phyloP scores from a whole-genome alignment of 805 yeast species.

The Phaffomyces thermotolerans region DNA sequence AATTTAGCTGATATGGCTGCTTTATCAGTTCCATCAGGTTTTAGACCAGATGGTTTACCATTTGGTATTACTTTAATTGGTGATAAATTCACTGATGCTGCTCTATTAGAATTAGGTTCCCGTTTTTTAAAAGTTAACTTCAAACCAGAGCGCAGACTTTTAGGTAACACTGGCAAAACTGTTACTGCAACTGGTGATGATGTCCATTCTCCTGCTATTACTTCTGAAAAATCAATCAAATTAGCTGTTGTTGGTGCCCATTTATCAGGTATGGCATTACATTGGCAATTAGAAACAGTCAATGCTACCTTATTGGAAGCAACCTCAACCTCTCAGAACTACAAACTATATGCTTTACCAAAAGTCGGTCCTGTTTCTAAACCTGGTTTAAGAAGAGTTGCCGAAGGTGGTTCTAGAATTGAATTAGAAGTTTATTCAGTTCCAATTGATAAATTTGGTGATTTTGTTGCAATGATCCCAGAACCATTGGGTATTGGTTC shows the following conservation, averaged over 20 bases:
- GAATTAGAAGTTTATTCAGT: conserved; percentile 78
- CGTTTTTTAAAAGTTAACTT: conserved; percentile 49
- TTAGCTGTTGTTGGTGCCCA: conserved; percentile 98
- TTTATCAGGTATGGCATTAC: conserved; percentile 76
- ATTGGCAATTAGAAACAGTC: conserved; percentile 88
- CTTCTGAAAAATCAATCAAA: conserved; percentile 27
- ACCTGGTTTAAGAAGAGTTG: conserved; percentile 75
- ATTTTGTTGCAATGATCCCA: conserved; percentile 82
- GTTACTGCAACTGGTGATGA: conserved; percentile 33
- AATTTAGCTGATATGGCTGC: conserved; percentile 92
- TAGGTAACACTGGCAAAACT: conserved; percentile 45
- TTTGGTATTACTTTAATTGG: conserved; percentile 85
- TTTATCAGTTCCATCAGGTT: conserved; percentile 85
- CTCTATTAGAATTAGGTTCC: conserved; percentile 76
- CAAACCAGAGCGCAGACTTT: conserved; percentile 37
- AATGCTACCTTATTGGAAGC: conserved; percentile 62
- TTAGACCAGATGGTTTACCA: conserved; percentile 81
- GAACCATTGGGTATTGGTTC: conserved; percentile 94
- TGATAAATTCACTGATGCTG: conserved; percentile 79
- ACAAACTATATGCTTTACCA: conserved; percentile 78
- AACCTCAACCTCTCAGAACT: conserved; percentile 64
- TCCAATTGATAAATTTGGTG: conserved; percentile 73
- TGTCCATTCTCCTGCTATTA: conserved; percentile 39
- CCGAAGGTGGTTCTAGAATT: conserved; percentile 47
- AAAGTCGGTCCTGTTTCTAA: conserved; percentile 73